phyloP scores from a whole-genome alignment of 2,329 filamentous ascomycete genomes.

The Ophiobolus disseminans region DNA sequence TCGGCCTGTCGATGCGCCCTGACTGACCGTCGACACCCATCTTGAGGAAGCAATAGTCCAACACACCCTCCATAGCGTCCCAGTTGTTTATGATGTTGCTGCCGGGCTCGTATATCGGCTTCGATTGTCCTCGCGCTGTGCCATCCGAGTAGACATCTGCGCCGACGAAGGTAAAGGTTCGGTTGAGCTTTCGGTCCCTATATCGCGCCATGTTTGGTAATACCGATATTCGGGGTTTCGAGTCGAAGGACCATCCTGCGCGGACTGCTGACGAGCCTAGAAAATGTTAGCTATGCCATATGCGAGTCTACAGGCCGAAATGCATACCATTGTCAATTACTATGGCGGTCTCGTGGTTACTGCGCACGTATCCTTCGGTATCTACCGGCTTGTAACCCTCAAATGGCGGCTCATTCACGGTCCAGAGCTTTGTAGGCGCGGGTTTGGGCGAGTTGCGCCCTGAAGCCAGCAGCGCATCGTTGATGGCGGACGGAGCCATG shows the following conservation, averaged over 20 bases:
- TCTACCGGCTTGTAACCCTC: slow-evolving; percentile 64
- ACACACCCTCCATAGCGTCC: slow-evolving; percentile 93
- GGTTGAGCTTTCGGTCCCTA: slow-evolving; percentile 89
- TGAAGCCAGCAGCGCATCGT: slow-evolving; percentile 49
- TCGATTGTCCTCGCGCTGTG: slow-evolving; percentile 86
- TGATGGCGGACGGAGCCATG: slow-evolving; percentile 48
- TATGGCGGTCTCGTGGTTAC: slow-evolving; percentile 72
- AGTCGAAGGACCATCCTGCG: slow-evolving; percentile 95
- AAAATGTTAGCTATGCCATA: slow-evolving; percentile 18
- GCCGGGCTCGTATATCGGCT: slow-evolving; percentile 88
- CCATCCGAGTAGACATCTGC: slow-evolving; percentile 94
- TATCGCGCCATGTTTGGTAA: slow-evolving; percentile 95
- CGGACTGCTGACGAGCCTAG: slow-evolving; percentile 86
- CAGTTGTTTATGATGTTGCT: slow-evolving; percentile 94
- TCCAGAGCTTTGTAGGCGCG: slow-evolving; percentile 60
- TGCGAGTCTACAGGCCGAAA: slow-evolving; percentile 2
- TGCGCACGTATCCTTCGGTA: slow-evolving; percentile 74
- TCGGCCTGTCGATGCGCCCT: slow-evolving; percentile 79
- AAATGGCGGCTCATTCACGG: slow-evolving; percentile 66
- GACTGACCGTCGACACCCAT: slow-evolving; percentile 80
- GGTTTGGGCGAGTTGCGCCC: slow-evolving; percentile 61
- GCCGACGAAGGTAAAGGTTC: slow-evolving; percentile 91
- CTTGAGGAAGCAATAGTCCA: slow-evolving; percentile 96
- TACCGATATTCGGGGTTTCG: slow-evolving; percentile 77
- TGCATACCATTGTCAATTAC: slow-evolving; percentile 93